phyloP scores from a whole-genome alignment of 2,329 filamentous ascomycete genomes.

The Ophiocordyceps australis region DNA sequence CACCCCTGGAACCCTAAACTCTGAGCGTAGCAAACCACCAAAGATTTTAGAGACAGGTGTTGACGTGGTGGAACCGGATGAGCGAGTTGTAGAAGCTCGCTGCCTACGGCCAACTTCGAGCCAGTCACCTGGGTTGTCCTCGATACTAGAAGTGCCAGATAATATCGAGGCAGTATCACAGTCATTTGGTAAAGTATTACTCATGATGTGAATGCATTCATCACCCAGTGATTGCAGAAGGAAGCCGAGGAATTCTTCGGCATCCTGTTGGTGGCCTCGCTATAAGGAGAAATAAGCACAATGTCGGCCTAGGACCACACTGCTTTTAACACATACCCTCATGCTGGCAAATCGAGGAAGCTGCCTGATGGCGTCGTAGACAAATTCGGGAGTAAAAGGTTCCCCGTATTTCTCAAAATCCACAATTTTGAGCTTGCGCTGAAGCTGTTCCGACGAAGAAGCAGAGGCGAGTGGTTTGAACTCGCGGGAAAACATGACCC shows the following conservation, averaged over 20 bases:
- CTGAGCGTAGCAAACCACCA: conserved; percentile 76
- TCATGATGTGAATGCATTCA: conserved; percentile 67
- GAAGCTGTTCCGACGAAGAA: conserved; percentile 53
- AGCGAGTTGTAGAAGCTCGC: conserved; percentile 68
- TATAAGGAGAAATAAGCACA: conserved; percentile 14
- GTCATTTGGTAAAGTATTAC: conserved; percentile 20
- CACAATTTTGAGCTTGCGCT: conserved; percentile 55
- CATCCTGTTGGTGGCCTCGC: conserved; percentile 94
- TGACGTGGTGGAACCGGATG: conserved; percentile 56
- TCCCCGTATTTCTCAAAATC: conserved; percentile 86
- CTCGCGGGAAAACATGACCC: conserved; percentile 92
- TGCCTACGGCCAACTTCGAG: conserved; percentile 88
- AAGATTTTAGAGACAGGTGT: conserved; percentile 92
- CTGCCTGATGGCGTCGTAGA: conserved; percentile 81
- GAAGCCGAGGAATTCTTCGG: conserved; percentile 91
- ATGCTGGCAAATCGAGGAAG: conserved; percentile 82
- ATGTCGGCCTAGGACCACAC: not conserved
- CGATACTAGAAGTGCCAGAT: conserved; percentile 10
- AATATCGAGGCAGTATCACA: conserved; percentile 13
- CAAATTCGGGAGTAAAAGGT: conserved; percentile 80
- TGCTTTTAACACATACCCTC: conserved; percentile 48
- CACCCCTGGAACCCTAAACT: conserved; percentile 68
- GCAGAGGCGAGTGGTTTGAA: conserved; percentile 77
- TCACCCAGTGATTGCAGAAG: conserved; percentile 84
- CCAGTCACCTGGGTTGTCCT: conserved; percentile 41